A percentile compares a stretch with the other conserved stretches of the same genome.
These are phyloP conservation scores for Metschnikowia baotianmanensis DNA, from an alignment of 805 yeast species.

Conservation along the genomic window DNA sequence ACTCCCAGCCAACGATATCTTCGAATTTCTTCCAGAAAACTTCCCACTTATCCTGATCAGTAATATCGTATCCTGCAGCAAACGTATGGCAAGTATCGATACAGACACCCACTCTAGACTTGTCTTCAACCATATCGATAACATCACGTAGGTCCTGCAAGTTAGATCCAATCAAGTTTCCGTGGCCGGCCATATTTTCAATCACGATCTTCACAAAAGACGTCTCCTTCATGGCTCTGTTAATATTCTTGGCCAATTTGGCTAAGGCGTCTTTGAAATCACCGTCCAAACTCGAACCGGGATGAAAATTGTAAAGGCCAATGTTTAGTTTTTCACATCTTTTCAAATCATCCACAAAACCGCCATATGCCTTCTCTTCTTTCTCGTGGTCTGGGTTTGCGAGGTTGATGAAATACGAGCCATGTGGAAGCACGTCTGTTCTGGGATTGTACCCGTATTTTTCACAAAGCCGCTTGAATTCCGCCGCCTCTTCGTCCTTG, in stretches of 20 bases:
- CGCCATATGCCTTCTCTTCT: conserved; percentile 68
- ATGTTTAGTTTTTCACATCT: conserved; percentile 85
- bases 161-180: conserved; percentile 80
- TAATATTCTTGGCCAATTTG: conserved; percentile 75
- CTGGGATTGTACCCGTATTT: conserved; percentile 65
- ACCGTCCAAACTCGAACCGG: conserved; percentile 78
- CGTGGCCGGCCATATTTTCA: conserved; percentile 98
- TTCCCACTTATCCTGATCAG: conserved; percentile 54
- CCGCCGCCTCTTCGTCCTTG: conserved; percentile 60
- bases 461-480: conserved; percentile 63
- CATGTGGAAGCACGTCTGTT: conserved; percentile 88
- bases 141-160: conserved; percentile 74
- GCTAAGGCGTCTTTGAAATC: conserved; percentile 63
- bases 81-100: conserved; percentile 94
- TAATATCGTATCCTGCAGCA: conserved; percentile 93
- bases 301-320: conserved; percentile 89
- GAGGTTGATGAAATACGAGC: conserved; percentile 87
- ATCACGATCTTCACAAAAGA: conserved; percentile 79
- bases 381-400: conserved; percentile 88
- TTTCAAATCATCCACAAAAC: conserved; percentile 80
- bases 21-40: conserved; percentile 80
- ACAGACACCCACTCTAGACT: conserved; percentile 89
- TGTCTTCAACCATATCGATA: conserved; percentile 75
- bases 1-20: conserved; percentile 65
- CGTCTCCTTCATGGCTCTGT: conserved; percentile 73